phyloP scores from a whole-genome alignment of 192 early-diverging fungal genomes.

The Helicostylum pulchrum region DNA sequence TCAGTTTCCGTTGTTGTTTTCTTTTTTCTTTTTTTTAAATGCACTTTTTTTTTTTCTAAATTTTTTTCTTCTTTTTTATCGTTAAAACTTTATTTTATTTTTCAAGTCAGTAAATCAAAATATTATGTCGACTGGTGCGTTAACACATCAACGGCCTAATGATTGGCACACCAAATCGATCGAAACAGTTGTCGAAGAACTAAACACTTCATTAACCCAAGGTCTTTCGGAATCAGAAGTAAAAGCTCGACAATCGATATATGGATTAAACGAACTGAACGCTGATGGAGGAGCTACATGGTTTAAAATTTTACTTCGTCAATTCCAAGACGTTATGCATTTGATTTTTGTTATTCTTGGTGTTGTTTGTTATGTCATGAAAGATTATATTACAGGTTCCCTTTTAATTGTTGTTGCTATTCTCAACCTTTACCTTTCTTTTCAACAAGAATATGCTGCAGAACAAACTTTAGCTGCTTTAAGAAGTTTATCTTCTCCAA shows the following conservation, averaged over 20 bases:
- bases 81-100: not conserved
- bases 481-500: conserved; percentile 80
- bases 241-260: conserved; percentile 34
- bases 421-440: conserved; percentile 85
- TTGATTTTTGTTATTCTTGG: conserved; percentile 46
- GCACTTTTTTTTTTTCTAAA: not conserved
- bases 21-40: too few relatives aligned
- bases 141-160: conserved; percentile 63
- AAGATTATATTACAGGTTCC: conserved; percentile 63
- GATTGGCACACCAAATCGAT: conserved; percentile 21
- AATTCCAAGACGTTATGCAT: conserved; percentile 61
- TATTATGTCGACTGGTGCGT: too few relatives aligned
- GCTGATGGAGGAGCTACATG: conserved; percentile 56
- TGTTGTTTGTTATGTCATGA: conserved; percentile 56
- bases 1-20: too few relatives aligned
- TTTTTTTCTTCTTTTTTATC: not conserved
- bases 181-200: not conserved
- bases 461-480: conserved; percentile 91
- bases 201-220: not conserved
- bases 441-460: conserved; percentile 94
- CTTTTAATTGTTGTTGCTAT: conserved; percentile 76
- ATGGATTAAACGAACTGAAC: conserved; percentile 62
- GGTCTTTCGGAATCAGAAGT: conserved; percentile 47
- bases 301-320: conserved; percentile 58
- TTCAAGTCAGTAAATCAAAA: not conserved